Conservation (phyloP, 257 asterid species). For the Nicotiana noctiflora region DNA sequence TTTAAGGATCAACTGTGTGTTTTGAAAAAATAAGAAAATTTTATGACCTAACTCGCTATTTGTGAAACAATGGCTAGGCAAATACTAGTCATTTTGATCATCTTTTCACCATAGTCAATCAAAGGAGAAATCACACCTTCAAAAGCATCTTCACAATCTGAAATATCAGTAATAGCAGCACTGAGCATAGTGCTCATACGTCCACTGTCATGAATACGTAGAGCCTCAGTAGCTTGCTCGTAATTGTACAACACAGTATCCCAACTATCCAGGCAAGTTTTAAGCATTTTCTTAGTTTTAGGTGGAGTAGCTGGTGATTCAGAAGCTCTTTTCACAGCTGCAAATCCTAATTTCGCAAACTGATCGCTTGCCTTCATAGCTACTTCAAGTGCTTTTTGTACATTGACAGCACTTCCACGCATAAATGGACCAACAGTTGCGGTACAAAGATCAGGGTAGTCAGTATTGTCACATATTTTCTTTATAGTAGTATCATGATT, state of each 20-base stretch:
- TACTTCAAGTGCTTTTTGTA: conserved; percentile 8
- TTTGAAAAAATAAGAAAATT: too few species aligned
- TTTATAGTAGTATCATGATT: not conserved
- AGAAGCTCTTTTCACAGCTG: not conserved
- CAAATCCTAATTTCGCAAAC: conserved; percentile 13
- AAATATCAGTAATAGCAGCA: conserved; percentile 17
- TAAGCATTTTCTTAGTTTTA: not conserved
- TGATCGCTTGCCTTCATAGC: conserved; percentile 6
- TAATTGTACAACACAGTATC: conserved; percentile 15
- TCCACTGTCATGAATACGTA: conserved; percentile 7
- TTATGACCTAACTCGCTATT: not conserved
- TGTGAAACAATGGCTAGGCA: conserved; percentile 22
- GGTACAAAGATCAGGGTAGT: conserved; percentile 27
- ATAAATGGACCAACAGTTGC: conserved; percentile 14
- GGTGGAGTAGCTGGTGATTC: conserved; percentile 15
- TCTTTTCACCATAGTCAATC: conserved; percentile 4
- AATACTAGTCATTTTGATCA: conserved; percentile 22
- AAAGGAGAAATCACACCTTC: not conserved
- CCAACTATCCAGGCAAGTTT: conserved; percentile 22
- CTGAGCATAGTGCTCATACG: conserved; percentile 20
- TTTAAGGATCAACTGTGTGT: not conserved
- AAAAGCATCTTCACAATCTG: conserved; percentile 16
- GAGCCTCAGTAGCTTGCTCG: conserved; percentile 6
- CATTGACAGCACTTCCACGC: not conserved
- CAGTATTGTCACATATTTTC: conserved; percentile 27